Evolutionary conservation across 371 early-diverging fungal genomes (phyloP).

Genomic region (Phascolomyces articulosus): DNA sequence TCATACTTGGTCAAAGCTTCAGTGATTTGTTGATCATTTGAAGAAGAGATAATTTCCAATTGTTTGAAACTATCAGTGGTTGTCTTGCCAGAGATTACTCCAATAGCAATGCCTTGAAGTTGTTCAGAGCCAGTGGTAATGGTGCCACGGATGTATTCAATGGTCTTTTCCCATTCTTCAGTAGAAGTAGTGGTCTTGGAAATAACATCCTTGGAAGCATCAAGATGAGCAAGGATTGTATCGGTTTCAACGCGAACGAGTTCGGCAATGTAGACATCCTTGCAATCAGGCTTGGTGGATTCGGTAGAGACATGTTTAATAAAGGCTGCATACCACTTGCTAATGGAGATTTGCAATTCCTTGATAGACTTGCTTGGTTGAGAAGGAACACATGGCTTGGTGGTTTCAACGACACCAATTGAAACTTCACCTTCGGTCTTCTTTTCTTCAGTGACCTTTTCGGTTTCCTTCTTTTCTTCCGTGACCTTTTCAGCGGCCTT

Average conservation of each 20-base stretch:
- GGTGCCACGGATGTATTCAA: conserved; percentile 3
- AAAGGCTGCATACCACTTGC: not conserved
- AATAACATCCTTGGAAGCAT: not conserved
- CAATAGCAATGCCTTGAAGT: conserved; percentile 14
- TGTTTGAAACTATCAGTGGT: not conserved
- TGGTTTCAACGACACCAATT: not conserved
- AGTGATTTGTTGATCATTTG: conserved; percentile 7
- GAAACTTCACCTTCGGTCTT: not conserved
- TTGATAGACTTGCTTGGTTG: not conserved
- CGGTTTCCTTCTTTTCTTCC: conserved; percentile 27
- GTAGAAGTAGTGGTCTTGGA: not conserved
- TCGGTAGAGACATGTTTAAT: not conserved
- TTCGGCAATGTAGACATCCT: conserved; percentile 27
- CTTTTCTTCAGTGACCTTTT: not conserved
- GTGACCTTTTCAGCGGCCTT: conserved; percentile 10
- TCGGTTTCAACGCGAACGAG: conserved; percentile 19
- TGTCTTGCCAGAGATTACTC: conserved; percentile 12
- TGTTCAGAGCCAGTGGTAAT: conserved; percentile 6
- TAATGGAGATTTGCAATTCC: conserved; percentile 3
- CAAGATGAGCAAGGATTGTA: not conserved
- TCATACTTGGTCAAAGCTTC: not conserved
- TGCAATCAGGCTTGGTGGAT: not conserved
- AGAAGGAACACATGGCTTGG: not conserved
- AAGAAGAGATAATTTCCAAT: not conserved
- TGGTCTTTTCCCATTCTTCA: not conserved